Percentiles rank a stretch among this genome's conserved stretches.
phyloP scores from a whole-genome alignment of 148 eudicot genomes.

The Amaranthus cruentus region DNA sequence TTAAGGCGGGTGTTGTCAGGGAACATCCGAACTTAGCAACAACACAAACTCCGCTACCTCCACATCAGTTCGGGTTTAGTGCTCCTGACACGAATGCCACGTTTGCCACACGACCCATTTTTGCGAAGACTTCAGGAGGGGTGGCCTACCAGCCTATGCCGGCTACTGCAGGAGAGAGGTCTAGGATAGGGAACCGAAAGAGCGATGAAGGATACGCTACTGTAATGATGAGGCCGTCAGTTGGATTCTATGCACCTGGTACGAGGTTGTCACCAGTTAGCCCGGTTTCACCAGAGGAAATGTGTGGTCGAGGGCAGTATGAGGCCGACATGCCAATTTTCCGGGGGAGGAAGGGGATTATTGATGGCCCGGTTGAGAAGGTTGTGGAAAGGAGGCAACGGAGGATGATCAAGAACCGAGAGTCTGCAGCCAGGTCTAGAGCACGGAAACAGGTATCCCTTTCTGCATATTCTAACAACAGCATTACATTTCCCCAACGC shows the following conservation, averaged over 20 bases:
- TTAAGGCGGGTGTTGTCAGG: conserved; percentile 78
- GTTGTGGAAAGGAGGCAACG: conserved; percentile 90
- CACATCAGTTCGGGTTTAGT: conserved; percentile 36
- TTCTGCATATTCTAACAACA: too few relatives aligned
- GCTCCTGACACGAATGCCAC: conserved; percentile 30
- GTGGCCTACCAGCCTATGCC: conserved; percentile 33
- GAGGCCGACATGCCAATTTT: conserved; percentile 56
- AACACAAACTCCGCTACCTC: conserved; percentile 2
- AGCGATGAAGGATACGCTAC: conserved; percentile 36
- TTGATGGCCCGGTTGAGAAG: conserved; percentile 77
- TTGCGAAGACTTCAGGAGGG: conserved; percentile 19
- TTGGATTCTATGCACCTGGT: conserved; percentile 34
- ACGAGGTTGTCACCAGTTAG: conserved; percentile 58
- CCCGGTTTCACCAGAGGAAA: conserved; percentile 62
- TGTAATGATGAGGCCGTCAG: conserved; percentile 21
- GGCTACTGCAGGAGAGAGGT: conserved; percentile 32
- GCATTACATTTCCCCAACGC: too few relatives aligned
- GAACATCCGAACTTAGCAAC: conserved; percentile 32
- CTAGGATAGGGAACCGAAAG: conserved; percentile 33
- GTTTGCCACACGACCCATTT: conserved; percentile 33
- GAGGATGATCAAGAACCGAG: conserved; percentile 87
- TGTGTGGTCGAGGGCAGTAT: conserved; percentile 46
- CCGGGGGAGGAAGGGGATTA: conserved; percentile 55
- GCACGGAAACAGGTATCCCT: conserved; percentile 79
- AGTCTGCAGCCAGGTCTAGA: conserved; percentile 91